phyloP scores from a whole-genome alignment of 306 rosid species.

The Cucumis melo region DNA sequence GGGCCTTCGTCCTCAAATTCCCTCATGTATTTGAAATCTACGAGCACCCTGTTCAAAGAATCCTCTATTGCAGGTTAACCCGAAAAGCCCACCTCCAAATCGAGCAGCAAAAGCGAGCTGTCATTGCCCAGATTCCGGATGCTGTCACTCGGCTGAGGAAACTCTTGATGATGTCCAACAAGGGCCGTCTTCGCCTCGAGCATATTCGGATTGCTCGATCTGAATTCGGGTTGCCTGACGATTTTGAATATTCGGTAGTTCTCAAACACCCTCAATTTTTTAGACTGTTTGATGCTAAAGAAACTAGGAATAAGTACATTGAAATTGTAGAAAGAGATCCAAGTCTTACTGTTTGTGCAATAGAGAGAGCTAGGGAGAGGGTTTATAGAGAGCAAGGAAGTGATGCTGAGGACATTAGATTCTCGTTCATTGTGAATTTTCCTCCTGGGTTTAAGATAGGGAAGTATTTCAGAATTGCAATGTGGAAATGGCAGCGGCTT shows the following conservation, averaged over 20 bases:
- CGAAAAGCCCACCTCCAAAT: conserved; percentile 68
- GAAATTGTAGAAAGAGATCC: conserved; percentile 46
- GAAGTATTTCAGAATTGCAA: conserved; percentile 59
- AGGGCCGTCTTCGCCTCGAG: conserved; percentile 52
- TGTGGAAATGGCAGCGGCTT: conserved; percentile 87
- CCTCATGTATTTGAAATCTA: conserved; percentile 74
- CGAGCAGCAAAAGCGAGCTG: conserved; percentile 46
- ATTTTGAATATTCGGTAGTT: conserved; percentile 67
- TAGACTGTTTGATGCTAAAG: conserved; percentile 51
- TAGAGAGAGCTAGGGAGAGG: conserved; percentile 68
- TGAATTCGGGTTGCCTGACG: conserved; percentile 64
- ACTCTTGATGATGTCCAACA: conserved; percentile 68
- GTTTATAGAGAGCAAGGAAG: conserved; percentile 61
- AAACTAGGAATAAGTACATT: conserved; percentile 71
- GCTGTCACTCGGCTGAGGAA: conserved; percentile 69
- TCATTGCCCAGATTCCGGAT: conserved; percentile 29
- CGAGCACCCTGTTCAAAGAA: conserved; percentile 81
- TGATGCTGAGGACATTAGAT: conserved; percentile 66
- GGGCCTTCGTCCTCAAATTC: conserved; percentile 64
- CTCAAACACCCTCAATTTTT: conserved; percentile 54
- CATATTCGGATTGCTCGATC: conserved; percentile 69
- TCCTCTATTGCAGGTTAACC: conserved; percentile 59
- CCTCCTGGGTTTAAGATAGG: conserved; percentile 93
- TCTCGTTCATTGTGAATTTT: conserved; percentile 58
- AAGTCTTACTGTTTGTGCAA: conserved; percentile 36